A percentile compares a stretch with the other conserved stretches of the same genome.
Conservation (phyloP, 345 rosid species). For the Ceriops decandra region DNA sequence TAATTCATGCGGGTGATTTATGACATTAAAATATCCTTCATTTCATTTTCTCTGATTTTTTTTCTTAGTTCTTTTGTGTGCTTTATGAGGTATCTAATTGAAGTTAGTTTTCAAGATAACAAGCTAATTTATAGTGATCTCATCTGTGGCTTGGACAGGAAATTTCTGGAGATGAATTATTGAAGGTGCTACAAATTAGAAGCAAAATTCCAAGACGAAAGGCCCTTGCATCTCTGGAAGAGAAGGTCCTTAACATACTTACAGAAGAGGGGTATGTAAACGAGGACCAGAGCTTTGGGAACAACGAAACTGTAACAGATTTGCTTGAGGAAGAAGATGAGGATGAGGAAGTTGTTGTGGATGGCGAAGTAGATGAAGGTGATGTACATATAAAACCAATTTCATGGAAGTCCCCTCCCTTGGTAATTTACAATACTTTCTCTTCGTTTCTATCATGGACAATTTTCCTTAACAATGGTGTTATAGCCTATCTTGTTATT, state of each 20-base stretch:
- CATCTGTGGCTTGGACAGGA: conserved; percentile 44
- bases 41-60: background rate
- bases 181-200: conserved; percentile 67
- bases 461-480: background rate
- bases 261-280: conserved; percentile 86
- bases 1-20: background rate
- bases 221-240: conserved; percentile 79
- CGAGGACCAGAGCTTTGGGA: conserved; percentile 46
- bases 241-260: conserved; percentile 63
- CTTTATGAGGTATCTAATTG: too few species aligned
- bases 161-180: conserved; percentile 78
- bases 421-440: conserved; percentile 45
- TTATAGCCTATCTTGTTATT: conserved; percentile 4
- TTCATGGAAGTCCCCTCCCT: conserved; percentile 59
- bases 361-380: conserved; percentile 99
- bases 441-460: background rate
- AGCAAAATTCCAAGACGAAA: conserved; percentile 87
- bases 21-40: background rate
- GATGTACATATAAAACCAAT: conserved; percentile 91
- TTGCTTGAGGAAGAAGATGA: conserved; percentile 86
- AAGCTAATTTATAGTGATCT: conserved; percentile 1
- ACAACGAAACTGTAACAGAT: conserved; percentile 60
- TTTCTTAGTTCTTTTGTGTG: background rate
- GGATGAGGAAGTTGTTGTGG: conserved; percentile 94
- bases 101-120: background rate